Evolutionary conservation across 148 eudicot species (phyloP), one percentile per base, ranked within the genome.

Genomic region (Linanthus parryae): DNA sequence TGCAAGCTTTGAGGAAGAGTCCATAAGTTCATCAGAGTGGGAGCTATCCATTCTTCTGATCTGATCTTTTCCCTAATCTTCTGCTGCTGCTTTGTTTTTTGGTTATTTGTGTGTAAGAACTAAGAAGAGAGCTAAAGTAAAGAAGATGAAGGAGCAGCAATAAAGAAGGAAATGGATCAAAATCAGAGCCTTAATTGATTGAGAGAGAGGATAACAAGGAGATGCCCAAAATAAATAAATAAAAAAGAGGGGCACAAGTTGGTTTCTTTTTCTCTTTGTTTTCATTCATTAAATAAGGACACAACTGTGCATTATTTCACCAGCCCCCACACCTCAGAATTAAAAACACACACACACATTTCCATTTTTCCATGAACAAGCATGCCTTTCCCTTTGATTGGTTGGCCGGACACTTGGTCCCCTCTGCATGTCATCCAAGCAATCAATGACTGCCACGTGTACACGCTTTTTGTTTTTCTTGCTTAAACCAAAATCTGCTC

Each of bases 131-230:
- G 35, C 35, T 31, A 5, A 5, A 31, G 35, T 49, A 36, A 58
- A 46, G 65, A 44, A 54, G 46, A 39, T 52, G 61, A 61, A 61
- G 46, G 36, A 17, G 65, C 44, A 45, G 61, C 53, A 62, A 45
- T 53, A 56, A 56, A 58, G 58, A 54, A 54, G 59, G 33, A 56
- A 55, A 39, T 38, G 35, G 53, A 59, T 56, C 66, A 63, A 41
- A 50, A 54, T 50, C 56, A 63, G 54, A 51, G 44, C 44, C 46
- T 23, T 38, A 73, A 73, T 61, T 58, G 65, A 74, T 57, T 57
- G 42, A 34, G 71, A 60, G 61, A 65, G 65, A 52, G 47, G 57
- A 45, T 50, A 52, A 44, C 48, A 59, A 53, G 52, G 39, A 42
- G 56, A 51, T 44, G 66, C 55, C 37, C 29, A 29, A 31, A 23